Evolutionary conservation across 768 basidiomycete genomes (phyloP).

Genomic region (Gautieria morchelliformis): DNA sequence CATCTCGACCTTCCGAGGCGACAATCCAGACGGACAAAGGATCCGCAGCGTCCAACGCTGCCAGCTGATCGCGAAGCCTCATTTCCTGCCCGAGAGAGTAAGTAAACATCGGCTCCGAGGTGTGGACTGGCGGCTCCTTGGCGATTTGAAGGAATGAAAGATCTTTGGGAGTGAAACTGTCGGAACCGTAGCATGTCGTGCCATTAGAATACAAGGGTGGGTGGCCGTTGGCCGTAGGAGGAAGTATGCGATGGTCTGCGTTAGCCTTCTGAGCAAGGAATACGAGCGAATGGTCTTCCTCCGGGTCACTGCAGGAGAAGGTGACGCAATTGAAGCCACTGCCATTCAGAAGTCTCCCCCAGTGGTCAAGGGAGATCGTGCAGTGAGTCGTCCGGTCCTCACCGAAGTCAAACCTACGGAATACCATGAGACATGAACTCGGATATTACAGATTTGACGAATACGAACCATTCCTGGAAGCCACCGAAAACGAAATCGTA

Average conservation of each 20-base stretch:
- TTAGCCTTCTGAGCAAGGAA: slow-evolving; percentile 3
- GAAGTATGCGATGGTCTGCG: background rate
- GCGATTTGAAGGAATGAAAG: background rate
- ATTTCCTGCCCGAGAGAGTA: slow-evolving; percentile 15
- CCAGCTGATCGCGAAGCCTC: slow-evolving; percentile 12
- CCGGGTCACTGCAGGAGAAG: slow-evolving; percentile 6
- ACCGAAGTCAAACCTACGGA: slow-evolving; percentile 5
- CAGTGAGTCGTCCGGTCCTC: slow-evolving; percentile 5
- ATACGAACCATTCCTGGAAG: slow-evolving; percentile 8
- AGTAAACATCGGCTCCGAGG: slow-evolving; percentile 6
- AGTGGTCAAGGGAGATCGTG: slow-evolving; percentile 3
- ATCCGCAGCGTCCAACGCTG: slow-evolving; percentile 7
- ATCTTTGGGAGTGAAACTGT: background rate
- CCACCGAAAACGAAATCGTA: slow-evolving; percentile 9
- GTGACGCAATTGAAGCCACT: slow-evolving; percentile 2
- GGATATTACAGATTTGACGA: background rate
- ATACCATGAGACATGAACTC: background rate
- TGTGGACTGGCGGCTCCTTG: background rate
- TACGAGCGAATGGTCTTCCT: slow-evolving; percentile 5
- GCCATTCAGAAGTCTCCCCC: background rate
- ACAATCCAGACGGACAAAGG: slow-evolving; percentile 20
- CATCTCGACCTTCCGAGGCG: slow-evolving; percentile 21
- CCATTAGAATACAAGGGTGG: background rate
- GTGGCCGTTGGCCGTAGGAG: background rate
- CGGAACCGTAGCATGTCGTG: background rate